These are phyloP conservation scores for Lotus japonicus DNA, from an alignment of 306 rosid species.

Conservation along the genomic window DNA sequence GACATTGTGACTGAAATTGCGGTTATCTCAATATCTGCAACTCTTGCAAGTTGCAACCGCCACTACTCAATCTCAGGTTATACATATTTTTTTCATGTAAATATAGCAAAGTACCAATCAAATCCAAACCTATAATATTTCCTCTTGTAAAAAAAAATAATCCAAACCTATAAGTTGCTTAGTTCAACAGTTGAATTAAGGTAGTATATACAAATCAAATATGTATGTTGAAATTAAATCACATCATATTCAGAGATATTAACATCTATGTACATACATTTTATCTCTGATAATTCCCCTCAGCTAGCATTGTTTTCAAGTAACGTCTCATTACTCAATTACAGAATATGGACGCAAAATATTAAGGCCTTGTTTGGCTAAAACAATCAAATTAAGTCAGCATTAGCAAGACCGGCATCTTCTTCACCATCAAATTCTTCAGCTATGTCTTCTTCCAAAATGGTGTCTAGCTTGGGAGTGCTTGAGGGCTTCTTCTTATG, in stretches of 20 bases:
- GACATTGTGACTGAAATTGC: no score
- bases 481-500: constrained; percentile 35
- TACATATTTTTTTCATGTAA: no score
- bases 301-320: not conserved
- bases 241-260: not conserved
- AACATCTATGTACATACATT: not conserved
- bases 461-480: constrained; percentile 43
- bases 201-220: no score
- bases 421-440: constrained; percentile 27
- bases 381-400: not conserved
- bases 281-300: not conserved
- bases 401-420: not conserved
- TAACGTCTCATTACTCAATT: constrained; percentile 13
- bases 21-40: no score
- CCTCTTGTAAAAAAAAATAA: no score
- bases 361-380: not conserved
- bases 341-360: constrained; percentile 21
- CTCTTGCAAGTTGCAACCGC: no score
- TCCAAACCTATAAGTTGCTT: not conserved
- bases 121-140: not conserved
- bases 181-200: no score
- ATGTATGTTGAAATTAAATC: not conserved
- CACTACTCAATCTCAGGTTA: no score
- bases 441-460: constrained; percentile 39
- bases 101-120: no score